Percentiles rank a stretch among this genome's conserved stretches.
Conservation (phyloP, 352 stramenopile genomes). For the Phytophthora melonis region DNA sequence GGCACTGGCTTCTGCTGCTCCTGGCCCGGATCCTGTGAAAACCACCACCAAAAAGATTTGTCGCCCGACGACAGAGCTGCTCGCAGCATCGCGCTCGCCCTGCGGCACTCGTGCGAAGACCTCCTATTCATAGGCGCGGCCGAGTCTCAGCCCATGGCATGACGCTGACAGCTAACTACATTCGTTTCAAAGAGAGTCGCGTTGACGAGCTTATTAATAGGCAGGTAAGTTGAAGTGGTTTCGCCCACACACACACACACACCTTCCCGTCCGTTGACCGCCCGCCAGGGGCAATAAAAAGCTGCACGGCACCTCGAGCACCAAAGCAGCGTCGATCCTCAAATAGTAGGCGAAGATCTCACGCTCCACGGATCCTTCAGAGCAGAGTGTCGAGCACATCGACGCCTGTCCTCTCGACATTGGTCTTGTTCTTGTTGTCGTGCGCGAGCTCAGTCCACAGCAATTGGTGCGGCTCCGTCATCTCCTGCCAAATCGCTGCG, state of each 20-base stretch:
- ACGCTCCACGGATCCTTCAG: neutral
- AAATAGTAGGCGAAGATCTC: neutral
- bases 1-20: constrained; percentile 17
- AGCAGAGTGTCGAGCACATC: neutral
- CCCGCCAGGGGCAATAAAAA: neutral
- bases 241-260: constrained; percentile 3
- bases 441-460: constrained; percentile 49
- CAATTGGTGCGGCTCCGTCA: constrained; percentile 47
- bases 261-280: constrained; percentile 10
- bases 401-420: neutral
- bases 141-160: constrained; percentile 17
- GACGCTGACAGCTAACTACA: constrained; percentile 11
- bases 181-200: constrained; percentile 15
- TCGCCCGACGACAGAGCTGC: neutral
- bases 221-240: constrained; percentile 22
- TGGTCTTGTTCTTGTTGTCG: constrained; percentile 11
- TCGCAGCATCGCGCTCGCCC: neutral
- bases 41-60: constrained; percentile 23
- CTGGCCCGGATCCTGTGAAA: constrained; percentile 10
- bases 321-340: neutral
- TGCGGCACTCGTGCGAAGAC: too few relatives aligned
- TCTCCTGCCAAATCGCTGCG: constrained; percentile 42
- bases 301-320: neutral
- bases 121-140: constrained; percentile 13
- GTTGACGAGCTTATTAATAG: constrained; percentile 23